Base-by-base conservation (phyloP, 2,329 filamentous ascomycete species). In the Fusarium marasasianum region DNA sequence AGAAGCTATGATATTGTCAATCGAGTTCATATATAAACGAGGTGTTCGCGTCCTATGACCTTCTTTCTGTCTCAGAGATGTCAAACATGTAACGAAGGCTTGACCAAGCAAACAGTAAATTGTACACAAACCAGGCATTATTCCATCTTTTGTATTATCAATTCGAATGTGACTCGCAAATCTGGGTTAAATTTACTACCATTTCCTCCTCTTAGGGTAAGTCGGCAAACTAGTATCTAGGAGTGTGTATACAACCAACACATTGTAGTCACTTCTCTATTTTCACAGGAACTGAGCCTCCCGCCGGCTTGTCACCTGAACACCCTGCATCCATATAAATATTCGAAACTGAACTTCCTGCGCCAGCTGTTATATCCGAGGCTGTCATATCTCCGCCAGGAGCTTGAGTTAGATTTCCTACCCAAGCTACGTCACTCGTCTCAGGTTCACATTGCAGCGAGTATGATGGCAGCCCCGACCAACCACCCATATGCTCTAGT, bases 231-330 rank as follows among this genome's bases (percentile, higher is more conserved):
- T 35, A 35, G 33, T 51, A 24, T 50, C 20, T 9, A 54, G 24
- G 6, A 22, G 22, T 29, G 13, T 17, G 26, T 20, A 29, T 22
- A n/a, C 11, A 40, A 29, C 35, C 24, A 26, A 43, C 5, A 20
- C 10, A 22, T 26, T 66, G 45, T 7, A 26, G 14, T 56, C 51
- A 71, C 47, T 37, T 33, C 55, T 73, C 60, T 20, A 18, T 20
- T 44, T 73, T 63, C 5, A 71, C 45, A 35, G 33, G 37, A 10
- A 53, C 18, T 29, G 37, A 71, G 2, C n/a, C n/a, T 31, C 41
- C n/a, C 14, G 17, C 35, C 31, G 41, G 9, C 20, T 31, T 31
- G 35, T 43, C 33, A 29, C 33, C 37, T n/a, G 17, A 31, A 8
- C 22, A 43, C 13, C 22, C 44, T 40, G 8, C 45, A 33, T 35